Conservation (phyloP, 257 asterid genomes). For the Euphrasia confusa region DNA sequence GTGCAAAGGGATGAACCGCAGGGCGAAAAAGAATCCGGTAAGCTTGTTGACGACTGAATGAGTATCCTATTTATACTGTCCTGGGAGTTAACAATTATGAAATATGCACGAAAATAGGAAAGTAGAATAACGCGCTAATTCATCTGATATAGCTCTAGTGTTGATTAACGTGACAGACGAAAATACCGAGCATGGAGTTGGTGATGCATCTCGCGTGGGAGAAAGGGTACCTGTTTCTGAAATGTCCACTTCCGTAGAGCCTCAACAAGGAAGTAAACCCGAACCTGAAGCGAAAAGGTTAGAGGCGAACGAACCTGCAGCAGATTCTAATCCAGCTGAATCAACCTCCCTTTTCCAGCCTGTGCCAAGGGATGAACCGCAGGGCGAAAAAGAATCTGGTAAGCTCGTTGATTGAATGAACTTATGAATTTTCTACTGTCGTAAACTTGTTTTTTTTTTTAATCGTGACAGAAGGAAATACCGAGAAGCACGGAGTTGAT, state of each 20-base stretch:
- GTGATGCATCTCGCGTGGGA: neutral
- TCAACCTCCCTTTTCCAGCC: constrained; percentile 22
- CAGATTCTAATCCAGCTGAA: too few relatives aligned
- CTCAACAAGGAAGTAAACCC: neutral
- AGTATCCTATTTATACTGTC: too few relatives aligned
- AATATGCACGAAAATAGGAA: too few relatives aligned
- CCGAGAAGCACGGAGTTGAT: too few relatives aligned
- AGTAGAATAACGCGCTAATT: too few relatives aligned
- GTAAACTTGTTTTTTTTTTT: too few relatives aligned
- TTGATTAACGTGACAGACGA: neutral
- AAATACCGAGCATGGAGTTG: neutral
- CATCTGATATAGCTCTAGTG: neutral
- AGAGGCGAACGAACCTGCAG: too few relatives aligned
- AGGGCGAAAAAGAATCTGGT: constrained; percentile 33
- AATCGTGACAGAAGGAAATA: too few relatives aligned
- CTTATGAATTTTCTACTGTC: too few relatives aligned
- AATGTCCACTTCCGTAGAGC: neutral
- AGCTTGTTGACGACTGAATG: neutral
- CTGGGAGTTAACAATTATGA: too few relatives aligned
- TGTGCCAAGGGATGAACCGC: constrained; percentile 21
- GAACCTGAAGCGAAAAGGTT: neutral
- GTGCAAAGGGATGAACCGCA: constrained; percentile 21
- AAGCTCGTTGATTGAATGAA: constrained; percentile 13
- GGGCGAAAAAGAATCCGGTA: constrained; percentile 33
- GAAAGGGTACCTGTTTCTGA: neutral